Conservation (phyloP, 1,284 basidiomycete species). For the Coriolopsis trogii region DNA sequence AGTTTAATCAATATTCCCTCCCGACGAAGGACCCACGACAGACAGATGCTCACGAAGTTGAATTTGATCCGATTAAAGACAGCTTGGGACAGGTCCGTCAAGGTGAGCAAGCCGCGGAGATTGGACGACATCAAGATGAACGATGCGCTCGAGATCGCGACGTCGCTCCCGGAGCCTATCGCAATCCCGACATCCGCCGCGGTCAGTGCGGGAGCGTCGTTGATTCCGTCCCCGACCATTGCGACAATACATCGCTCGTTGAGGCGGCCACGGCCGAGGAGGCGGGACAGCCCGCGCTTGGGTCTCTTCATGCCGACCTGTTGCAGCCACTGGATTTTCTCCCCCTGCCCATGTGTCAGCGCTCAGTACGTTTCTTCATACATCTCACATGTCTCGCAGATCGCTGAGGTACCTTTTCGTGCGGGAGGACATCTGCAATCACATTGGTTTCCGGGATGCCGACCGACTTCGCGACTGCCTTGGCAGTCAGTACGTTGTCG, state of each 20-base stretch:
- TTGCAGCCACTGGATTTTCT: conserved; percentile 61
- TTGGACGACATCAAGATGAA: conserved; percentile 75
- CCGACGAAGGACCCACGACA: too few relatives aligned
- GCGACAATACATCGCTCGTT: conserved; percentile 56
- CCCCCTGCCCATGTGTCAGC: conserved; percentile 40
- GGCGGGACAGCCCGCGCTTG: conserved; percentile 32
- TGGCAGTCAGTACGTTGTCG: conserved; percentile 75
- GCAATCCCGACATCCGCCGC: conserved; percentile 60
- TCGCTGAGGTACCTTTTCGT: conserved; percentile 80
- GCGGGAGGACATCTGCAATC: conserved; percentile 77
- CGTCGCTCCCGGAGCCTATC: conserved; percentile 54
- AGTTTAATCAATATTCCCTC: conserved; percentile 10
- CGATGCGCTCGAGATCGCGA: conserved; percentile 70
- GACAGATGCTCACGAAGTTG: conserved; percentile 61
- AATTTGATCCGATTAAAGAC: conserved; percentile 71
- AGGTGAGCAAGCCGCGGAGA: conserved; percentile 54
- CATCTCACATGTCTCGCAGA: too few relatives aligned
- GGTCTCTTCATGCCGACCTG: conserved; percentile 48
- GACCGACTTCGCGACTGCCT: conserved; percentile 68
- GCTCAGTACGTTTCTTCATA: neutral
- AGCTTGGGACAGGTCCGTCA: conserved; percentile 64
- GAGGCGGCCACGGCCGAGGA: conserved; percentile 43
- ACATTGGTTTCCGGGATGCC: conserved; percentile 71
- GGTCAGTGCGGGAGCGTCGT: conserved; percentile 68
- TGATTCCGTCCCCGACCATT: conserved; percentile 70